A percentile compares a stretch with the other conserved stretches of the same genome.
Evolutionary conservation across 164 flowering plant species (phyloP).

Genomic region (Aristolochia fimbriata): DNA sequence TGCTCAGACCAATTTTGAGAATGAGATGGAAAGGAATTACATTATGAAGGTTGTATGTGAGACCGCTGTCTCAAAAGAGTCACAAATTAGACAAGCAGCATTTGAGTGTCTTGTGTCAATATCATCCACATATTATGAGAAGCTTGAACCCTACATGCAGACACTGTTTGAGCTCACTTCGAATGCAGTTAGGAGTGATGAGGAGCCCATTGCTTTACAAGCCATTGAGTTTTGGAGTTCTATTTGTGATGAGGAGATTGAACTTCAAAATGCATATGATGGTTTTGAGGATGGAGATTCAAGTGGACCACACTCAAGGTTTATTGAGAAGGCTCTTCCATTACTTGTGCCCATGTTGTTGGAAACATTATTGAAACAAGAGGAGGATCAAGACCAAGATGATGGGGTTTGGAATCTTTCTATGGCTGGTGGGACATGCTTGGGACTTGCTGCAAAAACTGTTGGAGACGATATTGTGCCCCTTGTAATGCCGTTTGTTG

Average conservation of each 20-base stretch:
- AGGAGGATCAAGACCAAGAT: slow-evolving; percentile 81
- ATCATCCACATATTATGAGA: slow-evolving; percentile 63
- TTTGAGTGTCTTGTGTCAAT: slow-evolving; percentile 79
- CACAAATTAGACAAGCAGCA: slow-evolving; percentile 66
- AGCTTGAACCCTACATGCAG: slow-evolving; percentile 70
- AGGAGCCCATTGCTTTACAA: slow-evolving; percentile 75
- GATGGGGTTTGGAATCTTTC: slow-evolving; percentile 72
- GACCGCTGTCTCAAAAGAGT: slow-evolving; percentile 51
- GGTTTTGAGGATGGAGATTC: slow-evolving; percentile 38
- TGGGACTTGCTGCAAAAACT: slow-evolving; percentile 69
- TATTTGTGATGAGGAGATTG: slow-evolving; percentile 77
- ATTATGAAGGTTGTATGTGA: slow-evolving; percentile 80
- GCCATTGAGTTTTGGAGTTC: slow-evolving; percentile 90
- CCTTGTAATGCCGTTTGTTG: slow-evolving; percentile 75
- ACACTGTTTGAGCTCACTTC: slow-evolving; percentile 61
- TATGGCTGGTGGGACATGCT: slow-evolving; percentile 85
- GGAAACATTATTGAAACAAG: slow-evolving; percentile 70
- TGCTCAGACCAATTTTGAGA: slow-evolving; percentile 73
- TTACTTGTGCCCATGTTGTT: slow-evolving; percentile 62
- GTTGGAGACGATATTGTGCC: slow-evolving; percentile 69
- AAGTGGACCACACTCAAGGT: slow-evolving; percentile 34
- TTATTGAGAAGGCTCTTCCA: slow-evolving; percentile 64
- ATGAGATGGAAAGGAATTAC: slow-evolving; percentile 73
- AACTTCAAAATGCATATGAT: slow-evolving; percentile 46
- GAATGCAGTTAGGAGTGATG: slow-evolving; percentile 66